phyloP scores from a whole-genome alignment of 345 rosid genomes.

The Eutrema heterophyllum region DNA sequence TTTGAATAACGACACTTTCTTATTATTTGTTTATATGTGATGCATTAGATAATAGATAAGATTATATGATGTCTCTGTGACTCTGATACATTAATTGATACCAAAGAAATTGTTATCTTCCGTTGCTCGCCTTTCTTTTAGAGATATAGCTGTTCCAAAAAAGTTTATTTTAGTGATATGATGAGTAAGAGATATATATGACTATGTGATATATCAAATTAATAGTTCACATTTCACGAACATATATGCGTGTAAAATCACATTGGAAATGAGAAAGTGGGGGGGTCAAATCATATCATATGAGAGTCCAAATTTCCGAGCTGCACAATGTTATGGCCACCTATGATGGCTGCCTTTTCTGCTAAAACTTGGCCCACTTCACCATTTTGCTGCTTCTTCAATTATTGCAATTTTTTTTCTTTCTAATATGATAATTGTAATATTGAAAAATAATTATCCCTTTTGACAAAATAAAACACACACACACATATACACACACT shows the following conservation, averaged over 20 bases:
- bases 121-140: neutral
- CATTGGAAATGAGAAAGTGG: slow-evolving; percentile 3
- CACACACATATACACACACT: neutral
- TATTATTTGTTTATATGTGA: neutral
- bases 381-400: slow-evolving; percentile 1
- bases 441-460: neutral
- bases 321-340: slow-evolving; percentile 21
- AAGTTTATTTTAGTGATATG: neutral
- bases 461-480: neutral
- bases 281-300: neutral
- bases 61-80: neutral
- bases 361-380: slow-evolving; percentile 24
- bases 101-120: neutral
- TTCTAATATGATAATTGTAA: neutral
- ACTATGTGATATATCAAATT: neutral
- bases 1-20: slow-evolving; percentile 2
- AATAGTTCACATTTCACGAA: neutral
- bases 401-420: slow-evolving; percentile 2
- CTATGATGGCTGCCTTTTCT: slow-evolving; percentile 32
- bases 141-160: neutral
- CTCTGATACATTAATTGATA: neutral
- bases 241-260: neutral
- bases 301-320: slow-evolving; percentile 10
- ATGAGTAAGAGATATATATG: neutral
- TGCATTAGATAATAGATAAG: slow-evolving; percentile 11